Evolutionary conservation across 2,329 filamentous ascomycete genomes (phyloP).

Genomic region (Pseudogymnoascus sp.): DNA sequence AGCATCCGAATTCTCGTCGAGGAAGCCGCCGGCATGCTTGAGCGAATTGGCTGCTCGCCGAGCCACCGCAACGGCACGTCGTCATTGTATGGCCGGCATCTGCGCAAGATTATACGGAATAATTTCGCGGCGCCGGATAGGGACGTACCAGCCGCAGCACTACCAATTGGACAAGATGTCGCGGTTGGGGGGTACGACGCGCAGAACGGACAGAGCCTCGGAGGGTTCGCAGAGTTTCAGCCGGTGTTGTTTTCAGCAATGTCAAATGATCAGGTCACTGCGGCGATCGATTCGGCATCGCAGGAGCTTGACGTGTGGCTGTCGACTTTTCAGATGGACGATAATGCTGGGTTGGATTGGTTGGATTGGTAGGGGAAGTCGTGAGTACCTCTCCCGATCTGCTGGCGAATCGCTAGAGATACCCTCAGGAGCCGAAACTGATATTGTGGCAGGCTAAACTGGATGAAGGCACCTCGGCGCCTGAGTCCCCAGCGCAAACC

Average conservation of each 20-base stretch:
- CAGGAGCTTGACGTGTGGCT: constrained; percentile 45
- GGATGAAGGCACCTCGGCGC: constrained; percentile 15
- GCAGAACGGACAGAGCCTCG: constrained; percentile 16
- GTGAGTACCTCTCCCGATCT: constrained; percentile 37
- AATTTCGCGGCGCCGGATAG: constrained; percentile 16
- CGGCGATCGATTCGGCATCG: constrained; percentile 58
- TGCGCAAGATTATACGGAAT: constrained; percentile 37
- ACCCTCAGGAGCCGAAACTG: constrained; percentile 13
- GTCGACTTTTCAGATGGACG: constrained; percentile 23
- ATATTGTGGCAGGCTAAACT: constrained; percentile 17
- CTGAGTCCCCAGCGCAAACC: background rate
- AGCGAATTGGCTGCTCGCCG: constrained; percentile 61
- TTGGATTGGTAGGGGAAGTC: constrained; percentile 31
- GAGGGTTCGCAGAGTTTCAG: constrained; percentile 29
- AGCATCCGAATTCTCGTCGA: constrained; percentile 60
- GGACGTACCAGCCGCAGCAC: constrained; percentile 5
- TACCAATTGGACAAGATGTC: constrained; percentile 13
- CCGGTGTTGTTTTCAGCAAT: constrained; percentile 60
- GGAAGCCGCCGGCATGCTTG: constrained; percentile 62
- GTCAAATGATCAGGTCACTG: constrained; percentile 63
- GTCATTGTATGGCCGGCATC: constrained; percentile 50
- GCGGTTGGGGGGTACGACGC: constrained; percentile 16
- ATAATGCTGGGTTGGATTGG: constrained; percentile 27
- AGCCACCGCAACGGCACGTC: constrained; percentile 63
- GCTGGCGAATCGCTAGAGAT: constrained; percentile 11